Evolutionary conservation across 2,329 filamentous ascomycete species (phyloP).

Genomic region (Colletotrichum orbiculare): DNA sequence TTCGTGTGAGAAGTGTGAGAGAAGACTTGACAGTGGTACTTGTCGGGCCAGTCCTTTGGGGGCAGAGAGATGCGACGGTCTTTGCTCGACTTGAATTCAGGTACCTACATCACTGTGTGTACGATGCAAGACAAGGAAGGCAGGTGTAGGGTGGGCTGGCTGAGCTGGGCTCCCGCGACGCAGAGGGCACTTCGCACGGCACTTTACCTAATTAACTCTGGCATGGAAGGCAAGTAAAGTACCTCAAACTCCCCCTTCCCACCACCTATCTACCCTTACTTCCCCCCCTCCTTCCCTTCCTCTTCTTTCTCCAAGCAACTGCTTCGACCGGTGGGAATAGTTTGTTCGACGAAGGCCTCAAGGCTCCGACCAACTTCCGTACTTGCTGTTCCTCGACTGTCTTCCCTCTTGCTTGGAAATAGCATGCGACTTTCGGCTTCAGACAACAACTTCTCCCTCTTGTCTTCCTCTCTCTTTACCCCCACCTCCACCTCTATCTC

Average conservation of each 20-base stretch:
- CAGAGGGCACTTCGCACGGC: constrained; percentile 29
- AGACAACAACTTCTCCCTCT: constrained; percentile 31
- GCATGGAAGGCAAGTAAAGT: constrained; percentile 9
- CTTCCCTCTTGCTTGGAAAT: constrained; percentile 15
- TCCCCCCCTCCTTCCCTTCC: constrained; percentile 19
- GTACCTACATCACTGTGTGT: background rate
- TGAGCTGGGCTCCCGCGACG: background rate
- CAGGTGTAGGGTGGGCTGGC: background rate
- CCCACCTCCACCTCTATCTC: background rate
- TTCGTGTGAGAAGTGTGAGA: too few relatives aligned
- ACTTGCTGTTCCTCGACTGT: constrained; percentile 12
- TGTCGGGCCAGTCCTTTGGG: too few relatives aligned
- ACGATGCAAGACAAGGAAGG: background rate
- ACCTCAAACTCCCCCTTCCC: constrained; percentile 35
- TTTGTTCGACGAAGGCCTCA: constrained; percentile 32
- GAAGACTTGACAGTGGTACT: too few relatives aligned
- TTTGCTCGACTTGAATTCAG: too few relatives aligned
- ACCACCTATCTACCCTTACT: constrained; percentile 11
- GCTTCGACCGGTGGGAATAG: constrained; percentile 36
- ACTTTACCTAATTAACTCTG: constrained; percentile 27
- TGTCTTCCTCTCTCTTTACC: constrained; percentile 15
- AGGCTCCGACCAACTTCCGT: constrained; percentile 10
- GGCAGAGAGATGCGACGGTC: too few relatives aligned
- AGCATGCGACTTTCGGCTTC: constrained; percentile 35
- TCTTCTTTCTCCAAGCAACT: constrained; percentile 33